Evolutionary conservation across 1,284 basidiomycete species (phyloP), one percentile per base, ranked within the genome.

Genomic region (Pseudozyma sp.): DNA sequence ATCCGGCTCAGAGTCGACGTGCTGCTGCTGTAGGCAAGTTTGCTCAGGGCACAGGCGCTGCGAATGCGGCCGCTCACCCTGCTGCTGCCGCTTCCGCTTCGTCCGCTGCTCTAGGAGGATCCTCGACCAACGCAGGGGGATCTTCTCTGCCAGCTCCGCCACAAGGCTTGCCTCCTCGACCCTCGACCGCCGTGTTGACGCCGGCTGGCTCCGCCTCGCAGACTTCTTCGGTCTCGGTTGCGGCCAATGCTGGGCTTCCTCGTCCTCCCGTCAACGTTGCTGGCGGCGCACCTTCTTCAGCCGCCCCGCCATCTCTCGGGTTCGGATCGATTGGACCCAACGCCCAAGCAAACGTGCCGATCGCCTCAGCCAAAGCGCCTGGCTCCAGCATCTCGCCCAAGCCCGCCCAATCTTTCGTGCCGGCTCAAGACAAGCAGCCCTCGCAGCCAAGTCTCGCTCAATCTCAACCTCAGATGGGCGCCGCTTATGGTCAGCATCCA

Each of bases 111-210:
- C 45, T 49, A 3, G 50, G 39, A 33, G 45, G 53, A 11, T 33
- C 54, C 10, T 48, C 53, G 16, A 48, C 46, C 33, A 50, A 37
- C 30, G 46, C 60, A 5, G 42, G 45, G 13, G 56, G 57, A 33
- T 68, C 73, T 42, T 48, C 69, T 6, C 53, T 79, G 45, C 79
- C 79, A 11, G 75, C 79, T 16, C 77, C 78, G 9, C 77, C 78
- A 17, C 75, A 78, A 46, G 77, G 79, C 10, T 54, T 79, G 59
- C 79, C 77, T 30, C 72, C 77, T 48, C 66, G 79, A 8, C 79
- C 77, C 7, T 61, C 70, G 14, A 73, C 68, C 24, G 55, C 69
- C 43, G 74, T 78, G 10, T 37, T 71, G 44, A 73, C 74, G 40
- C 62, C 76, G 14, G 40, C 55, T 9, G 63, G 63, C 31, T 50